phyloP scores from a whole-genome alignment of 2,329 filamentous ascomycete species.

The Neurospora sp. region DNA sequence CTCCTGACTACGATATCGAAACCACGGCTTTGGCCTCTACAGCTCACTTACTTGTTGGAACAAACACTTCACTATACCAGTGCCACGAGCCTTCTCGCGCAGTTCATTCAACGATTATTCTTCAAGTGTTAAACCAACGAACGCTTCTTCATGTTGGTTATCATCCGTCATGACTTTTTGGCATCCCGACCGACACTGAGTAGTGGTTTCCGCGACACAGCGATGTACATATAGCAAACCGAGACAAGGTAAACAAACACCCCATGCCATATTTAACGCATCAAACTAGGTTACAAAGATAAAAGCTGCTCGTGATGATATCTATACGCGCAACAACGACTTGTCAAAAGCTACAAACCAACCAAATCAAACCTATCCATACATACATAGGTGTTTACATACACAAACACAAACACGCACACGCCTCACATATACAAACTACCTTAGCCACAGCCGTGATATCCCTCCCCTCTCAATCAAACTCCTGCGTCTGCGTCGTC shows the following conservation, averaged over 20 bases:
- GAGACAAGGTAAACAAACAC: background rate
- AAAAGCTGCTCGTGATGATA: background rate
- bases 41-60: background rate
- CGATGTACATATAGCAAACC: background rate
- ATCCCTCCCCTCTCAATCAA: conserved; percentile 74
- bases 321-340: background rate
- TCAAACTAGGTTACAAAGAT: background rate
- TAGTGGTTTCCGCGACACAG: background rate
- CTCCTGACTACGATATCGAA: background rate
- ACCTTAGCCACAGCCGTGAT: conserved; percentile 68
- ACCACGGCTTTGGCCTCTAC: background rate
- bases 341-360: background rate
- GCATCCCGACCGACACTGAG: background rate
- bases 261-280: background rate
- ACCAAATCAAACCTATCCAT: background rate
- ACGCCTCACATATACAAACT: conserved; percentile 66
- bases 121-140: background rate
- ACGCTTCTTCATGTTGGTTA: background rate
- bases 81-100: background rate
- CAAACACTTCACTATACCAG: too few relatives aligned
- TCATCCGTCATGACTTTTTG: background rate
- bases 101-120: background rate
- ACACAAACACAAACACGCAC: background rate
- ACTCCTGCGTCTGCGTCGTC: conserved; percentile 89
- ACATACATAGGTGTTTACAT: background rate